Evolutionary conservation across 192 early-diverging fungal genomes (phyloP), one percentile per base, ranked within the genome.

Genomic region (Coemansia sp.): DNA sequence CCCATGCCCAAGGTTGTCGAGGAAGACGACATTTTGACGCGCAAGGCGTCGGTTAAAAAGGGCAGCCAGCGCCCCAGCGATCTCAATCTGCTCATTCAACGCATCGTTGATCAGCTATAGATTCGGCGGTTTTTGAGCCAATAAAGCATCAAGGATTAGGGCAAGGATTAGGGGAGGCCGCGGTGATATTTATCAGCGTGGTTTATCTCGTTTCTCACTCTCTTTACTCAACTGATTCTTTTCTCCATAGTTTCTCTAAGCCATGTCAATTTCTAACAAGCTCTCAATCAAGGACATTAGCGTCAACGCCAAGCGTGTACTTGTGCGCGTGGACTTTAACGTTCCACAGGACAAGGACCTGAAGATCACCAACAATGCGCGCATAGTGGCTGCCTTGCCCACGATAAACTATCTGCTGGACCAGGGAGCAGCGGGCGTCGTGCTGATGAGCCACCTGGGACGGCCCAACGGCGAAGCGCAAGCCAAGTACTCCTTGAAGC

Each of bases 241-340:
- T n/a, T n/a, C n/a, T n/a, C n/a, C n/a, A n/a, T n/a, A n/a, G n/a
- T n/a, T n/a, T n/a, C n/a, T n/a, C n/a, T n/a, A n/a, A n/a, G n/a
- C n/a, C n/a, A 78, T 78, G 74, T 71, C 74, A 20, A 52, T 78
- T 56, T 71, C 74, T 40, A 88, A 83, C 83, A 97, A 95, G 81
- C 86, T 97, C 53, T 82, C 86, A 55, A 90, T 97, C 77, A 65
- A 80, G 58, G 93, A 95, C 71, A 72, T 97, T 38, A 88, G 90
- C 53, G 65, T 97, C 60, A 68, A 82, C 44, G 81, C 72, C 77
- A 94, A 95, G 85, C 88, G 91, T 49, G 93, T 94, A 28, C 82
- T 97, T 50, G 94, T 97, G 58, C 88, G 93, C 45, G 94, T 97
- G 33, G 94, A 99, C 86, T 99, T 99, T 75, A 99, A 99, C 77